A percentile compares a stretch with the other conserved stretches of the same genome.
Conservation (phyloP, 2,329 filamentous ascomycete genomes). For the Xylariaceae sp. region DNA sequence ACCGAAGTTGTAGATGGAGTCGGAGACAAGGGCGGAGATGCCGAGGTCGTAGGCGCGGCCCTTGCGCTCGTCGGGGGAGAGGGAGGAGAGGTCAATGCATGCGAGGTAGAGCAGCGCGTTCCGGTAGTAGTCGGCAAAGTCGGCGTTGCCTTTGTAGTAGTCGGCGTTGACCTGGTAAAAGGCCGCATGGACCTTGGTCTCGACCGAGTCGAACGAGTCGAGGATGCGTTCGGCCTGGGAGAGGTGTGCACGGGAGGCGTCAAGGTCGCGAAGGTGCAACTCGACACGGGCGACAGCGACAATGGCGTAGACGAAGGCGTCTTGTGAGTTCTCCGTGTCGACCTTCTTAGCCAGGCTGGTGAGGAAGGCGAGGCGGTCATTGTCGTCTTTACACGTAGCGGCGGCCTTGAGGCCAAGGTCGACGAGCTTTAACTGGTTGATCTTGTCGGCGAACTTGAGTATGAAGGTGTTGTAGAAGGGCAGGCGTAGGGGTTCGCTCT, state of each 20-base stretch:
- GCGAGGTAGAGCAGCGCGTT: conserved; percentile 97
- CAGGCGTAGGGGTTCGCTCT: conserved; percentile 81
- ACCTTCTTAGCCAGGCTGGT: conserved; percentile 81
- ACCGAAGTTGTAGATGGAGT: conserved; percentile 98
- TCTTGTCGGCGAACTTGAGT: conserved; percentile 94
- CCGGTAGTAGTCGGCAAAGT: conserved; percentile 96
- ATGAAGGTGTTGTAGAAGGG: conserved; percentile 93
- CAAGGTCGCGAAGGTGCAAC: conserved; percentile 73
- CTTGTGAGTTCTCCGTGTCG: conserved; percentile 87
- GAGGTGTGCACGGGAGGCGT: conserved; percentile 82
- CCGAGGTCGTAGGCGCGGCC: conserved; percentile 87
- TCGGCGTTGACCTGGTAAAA: conserved; percentile 95
- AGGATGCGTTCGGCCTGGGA: conserved; percentile 84
- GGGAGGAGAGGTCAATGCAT: conserved; percentile 79
- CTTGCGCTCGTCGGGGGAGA: conserved; percentile 73
- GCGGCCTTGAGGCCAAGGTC: conserved; percentile 84
- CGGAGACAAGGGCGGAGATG: conserved; percentile 87
- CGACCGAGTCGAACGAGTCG: conserved; percentile 90
- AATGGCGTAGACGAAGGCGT: conserved; percentile 91
- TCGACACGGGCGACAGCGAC: conserved; percentile 87
- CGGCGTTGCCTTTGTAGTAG: conserved; percentile 90
- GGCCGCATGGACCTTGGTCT: conserved; percentile 90
- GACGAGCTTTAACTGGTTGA: conserved; percentile 98
- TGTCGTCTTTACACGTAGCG: conserved; percentile 73
- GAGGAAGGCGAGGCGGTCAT: conserved; percentile 83